Conservation (phyloP, 805 yeast genomes). For the Ogataea paraovalis region DNA sequence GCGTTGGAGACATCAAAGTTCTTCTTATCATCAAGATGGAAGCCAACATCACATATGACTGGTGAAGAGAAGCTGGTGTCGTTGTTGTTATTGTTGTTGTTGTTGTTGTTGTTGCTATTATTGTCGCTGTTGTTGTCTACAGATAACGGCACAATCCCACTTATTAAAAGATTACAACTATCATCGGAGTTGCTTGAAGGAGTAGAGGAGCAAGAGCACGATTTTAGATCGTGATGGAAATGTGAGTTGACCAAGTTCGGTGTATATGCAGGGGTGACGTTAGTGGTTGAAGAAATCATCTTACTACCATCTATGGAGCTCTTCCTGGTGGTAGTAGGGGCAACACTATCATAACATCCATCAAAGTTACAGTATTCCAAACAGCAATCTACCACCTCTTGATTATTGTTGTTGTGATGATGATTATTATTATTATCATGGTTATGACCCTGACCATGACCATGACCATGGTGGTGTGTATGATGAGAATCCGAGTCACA, state of each 20-base stretch:
- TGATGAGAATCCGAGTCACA: constrained; percentile 1
- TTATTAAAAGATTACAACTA: not conserved
- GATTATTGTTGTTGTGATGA: constrained; percentile 1
- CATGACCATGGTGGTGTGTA: no score
- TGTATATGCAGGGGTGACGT: not conserved
- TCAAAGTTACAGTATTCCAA: constrained; percentile 26
- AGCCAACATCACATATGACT: not conserved
- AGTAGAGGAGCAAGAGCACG: not conserved
- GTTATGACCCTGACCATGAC: no score
- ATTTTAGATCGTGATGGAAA: not conserved
- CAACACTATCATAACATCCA: constrained; percentile 6
- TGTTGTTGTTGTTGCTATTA: no score
- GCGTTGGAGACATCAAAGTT: no score
- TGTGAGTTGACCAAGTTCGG: not conserved
- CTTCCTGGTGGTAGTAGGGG: not conserved
- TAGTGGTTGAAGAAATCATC: not conserved
- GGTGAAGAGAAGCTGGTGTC: not conserved
- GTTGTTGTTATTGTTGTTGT: not conserved
- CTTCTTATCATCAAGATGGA: not conserved
- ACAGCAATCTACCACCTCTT: constrained; percentile 19
- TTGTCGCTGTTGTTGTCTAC: no score
- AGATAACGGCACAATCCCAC: not conserved
- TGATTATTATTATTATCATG: not conserved
- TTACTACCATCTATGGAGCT: not conserved
- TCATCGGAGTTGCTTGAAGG: not conserved